Conservation (phyloP, 164 flowering plant species). For the Vitis riparia region DNA sequence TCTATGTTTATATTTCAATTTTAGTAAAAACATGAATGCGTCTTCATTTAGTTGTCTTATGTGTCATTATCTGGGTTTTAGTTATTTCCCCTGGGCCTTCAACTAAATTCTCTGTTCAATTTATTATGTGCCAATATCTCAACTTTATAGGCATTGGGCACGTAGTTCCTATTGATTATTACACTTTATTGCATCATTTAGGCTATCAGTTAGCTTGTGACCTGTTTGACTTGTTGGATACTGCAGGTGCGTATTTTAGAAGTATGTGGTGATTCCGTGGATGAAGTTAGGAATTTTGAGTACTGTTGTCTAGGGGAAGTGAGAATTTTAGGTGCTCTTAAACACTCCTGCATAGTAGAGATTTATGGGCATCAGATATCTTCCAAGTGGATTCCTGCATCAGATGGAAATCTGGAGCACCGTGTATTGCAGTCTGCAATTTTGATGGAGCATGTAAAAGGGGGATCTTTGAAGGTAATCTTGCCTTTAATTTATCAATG, state of each 20-base stretch:
- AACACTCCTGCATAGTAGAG: conserved; percentile 79
- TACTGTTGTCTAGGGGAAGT: conserved; percentile 80
- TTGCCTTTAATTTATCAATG: neutral
- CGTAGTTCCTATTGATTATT: neutral
- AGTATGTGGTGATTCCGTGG: conserved; percentile 35
- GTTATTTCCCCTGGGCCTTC: neutral
- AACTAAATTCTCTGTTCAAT: neutral
- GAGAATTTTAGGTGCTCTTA: conserved; percentile 70
- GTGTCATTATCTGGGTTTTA: neutral
- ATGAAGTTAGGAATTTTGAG: conserved; percentile 67
- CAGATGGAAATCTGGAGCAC: conserved; percentile 45
- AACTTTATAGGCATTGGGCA: neutral
- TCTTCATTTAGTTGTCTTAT: neutral
- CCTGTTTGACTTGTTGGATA: conserved; percentile 4
- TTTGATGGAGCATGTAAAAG: conserved; percentile 75
- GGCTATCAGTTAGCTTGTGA: neutral
- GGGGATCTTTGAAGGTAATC: conserved; percentile 82
- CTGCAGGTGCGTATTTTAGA: conserved; percentile 76
- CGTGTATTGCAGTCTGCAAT: conserved; percentile 64
- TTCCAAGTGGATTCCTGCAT: conserved; percentile 59
- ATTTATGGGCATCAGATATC: conserved; percentile 86
- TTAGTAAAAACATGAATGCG: neutral
- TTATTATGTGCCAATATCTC: neutral
- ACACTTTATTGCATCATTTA: neutral
- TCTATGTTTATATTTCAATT: neutral